Conservation (phyloP, 768 basidiomycete species). For the Candolleomyces efflorescens region DNA sequence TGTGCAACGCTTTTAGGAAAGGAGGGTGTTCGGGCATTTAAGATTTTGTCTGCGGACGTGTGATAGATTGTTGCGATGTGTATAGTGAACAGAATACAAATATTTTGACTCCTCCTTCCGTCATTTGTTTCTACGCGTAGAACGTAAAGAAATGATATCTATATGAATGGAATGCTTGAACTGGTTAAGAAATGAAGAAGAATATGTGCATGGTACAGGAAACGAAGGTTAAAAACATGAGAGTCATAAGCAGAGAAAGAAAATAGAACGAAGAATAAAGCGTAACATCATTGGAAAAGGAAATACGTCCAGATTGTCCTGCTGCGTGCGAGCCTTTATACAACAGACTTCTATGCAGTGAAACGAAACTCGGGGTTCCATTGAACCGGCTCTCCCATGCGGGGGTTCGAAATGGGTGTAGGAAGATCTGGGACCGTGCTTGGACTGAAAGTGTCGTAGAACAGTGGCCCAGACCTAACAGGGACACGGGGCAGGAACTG, state of each 20-base stretch:
- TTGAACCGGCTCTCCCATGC: slow-evolving; percentile 1
- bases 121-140: neutral
- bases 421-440: neutral
- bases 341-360: neutral
- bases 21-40: slow-evolving; percentile 51
- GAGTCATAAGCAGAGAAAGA: too few species aligned
- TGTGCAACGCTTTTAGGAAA: slow-evolving; percentile 50
- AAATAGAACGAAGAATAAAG: too few species aligned
- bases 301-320: too few species aligned
- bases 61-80: neutral
- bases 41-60: slow-evolving; percentile 23
- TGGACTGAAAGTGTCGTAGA: neutral
- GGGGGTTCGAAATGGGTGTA: neutral
- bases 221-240: too few species aligned
- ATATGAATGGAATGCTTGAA: too few species aligned
- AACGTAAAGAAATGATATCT: too few species aligned
- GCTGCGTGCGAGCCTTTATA: neutral
- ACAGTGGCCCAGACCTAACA: neutral
- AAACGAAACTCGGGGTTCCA: slow-evolving; percentile 3
- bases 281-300: too few species aligned
- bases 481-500: neutral
- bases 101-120: neutral
- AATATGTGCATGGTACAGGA: too few species aligned
- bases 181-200: too few species aligned
- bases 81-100: neutral